Conservation (phyloP, 1,284 basidiomycete species). For the Cutaneotrichosporon sp. region DNA sequence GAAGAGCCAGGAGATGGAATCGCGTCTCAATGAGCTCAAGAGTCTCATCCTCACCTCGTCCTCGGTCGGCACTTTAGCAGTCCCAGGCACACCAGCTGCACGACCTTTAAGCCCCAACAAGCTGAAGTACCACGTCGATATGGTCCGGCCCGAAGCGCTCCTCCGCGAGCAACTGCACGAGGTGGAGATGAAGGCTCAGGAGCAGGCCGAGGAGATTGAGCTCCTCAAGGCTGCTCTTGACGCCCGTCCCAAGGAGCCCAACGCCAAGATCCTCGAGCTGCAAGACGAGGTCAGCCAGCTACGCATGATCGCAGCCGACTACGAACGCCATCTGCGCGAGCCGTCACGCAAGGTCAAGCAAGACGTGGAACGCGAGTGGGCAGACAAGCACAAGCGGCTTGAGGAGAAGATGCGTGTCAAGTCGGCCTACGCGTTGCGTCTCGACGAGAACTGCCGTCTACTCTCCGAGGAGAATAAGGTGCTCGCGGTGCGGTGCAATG, state of each 20-base stretch:
- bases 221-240: slow-evolving; percentile 55
- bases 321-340: slow-evolving; percentile 61
- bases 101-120: slow-evolving; percentile 75
- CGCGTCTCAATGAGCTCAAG: slow-evolving; percentile 76
- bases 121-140: slow-evolving; percentile 61
- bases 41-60: slow-evolving; percentile 82
- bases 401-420: slow-evolving; percentile 58
- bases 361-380: slow-evolving; percentile 78
- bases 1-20: slow-evolving; percentile 71
- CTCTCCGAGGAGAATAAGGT: slow-evolving; percentile 39
- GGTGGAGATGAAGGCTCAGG: slow-evolving; percentile 69
- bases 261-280: slow-evolving; percentile 46
- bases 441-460: slow-evolving; percentile 47
- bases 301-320: slow-evolving; percentile 49
- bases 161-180: slow-evolving; percentile 80
- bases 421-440: slow-evolving; percentile 46
- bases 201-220: slow-evolving; percentile 73
- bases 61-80: slow-evolving; percentile 55
- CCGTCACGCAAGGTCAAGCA: slow-evolving; percentile 69
- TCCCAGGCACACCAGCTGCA: slow-evolving; percentile 55
- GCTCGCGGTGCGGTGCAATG: slow-evolving; percentile 35
- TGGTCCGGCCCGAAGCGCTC: slow-evolving; percentile 74
- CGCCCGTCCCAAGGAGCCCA: slow-evolving; percentile 42
- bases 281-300: slow-evolving; percentile 47
- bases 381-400: slow-evolving; percentile 63